phyloP scores from a whole-genome alignment of 805 yeast genomes.

The Isabelozyma pseudorhagii region DNA sequence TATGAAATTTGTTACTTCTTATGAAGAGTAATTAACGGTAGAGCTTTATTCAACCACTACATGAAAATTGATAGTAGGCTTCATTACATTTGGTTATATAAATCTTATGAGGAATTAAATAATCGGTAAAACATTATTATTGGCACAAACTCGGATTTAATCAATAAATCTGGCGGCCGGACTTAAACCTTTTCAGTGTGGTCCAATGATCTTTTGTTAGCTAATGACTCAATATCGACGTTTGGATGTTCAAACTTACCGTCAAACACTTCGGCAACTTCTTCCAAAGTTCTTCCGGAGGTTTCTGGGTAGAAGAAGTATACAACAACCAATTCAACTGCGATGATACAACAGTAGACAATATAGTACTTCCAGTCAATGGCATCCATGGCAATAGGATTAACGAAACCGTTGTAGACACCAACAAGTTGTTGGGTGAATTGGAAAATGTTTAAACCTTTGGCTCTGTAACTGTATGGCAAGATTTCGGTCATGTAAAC shows the following conservation, averaged over 20 bases:
- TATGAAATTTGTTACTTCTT: too few relatives aligned
- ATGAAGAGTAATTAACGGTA: too few relatives aligned
- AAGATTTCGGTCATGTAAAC: constrained; percentile 29
- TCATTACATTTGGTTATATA: too few relatives aligned
- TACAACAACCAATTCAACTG: constrained; percentile 18
- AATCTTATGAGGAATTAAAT: too few relatives aligned
- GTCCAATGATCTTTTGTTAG: not conserved
- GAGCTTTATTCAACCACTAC: too few relatives aligned
- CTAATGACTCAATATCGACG: not conserved
- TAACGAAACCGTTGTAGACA: constrained; percentile 15
- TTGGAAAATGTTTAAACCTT: constrained; percentile 25
- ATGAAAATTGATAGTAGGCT: too few relatives aligned
- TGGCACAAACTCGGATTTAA: too few relatives aligned
- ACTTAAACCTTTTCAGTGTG: not conserved
- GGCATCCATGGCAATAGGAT: constrained; percentile 28
- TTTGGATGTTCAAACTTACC: constrained; percentile 2
- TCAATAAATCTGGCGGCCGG: too few relatives aligned
- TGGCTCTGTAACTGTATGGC: constrained; percentile 31
- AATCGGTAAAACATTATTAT: too few relatives aligned
- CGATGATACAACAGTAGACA: constrained; percentile 27
- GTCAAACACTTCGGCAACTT: constrained; percentile 29
- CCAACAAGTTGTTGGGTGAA: constrained; percentile 10
- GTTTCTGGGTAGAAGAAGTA: constrained; percentile 27
- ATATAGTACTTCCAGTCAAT: constrained; percentile 34
- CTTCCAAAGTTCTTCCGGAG: constrained; percentile 32